Percentiles rank a stretch among this genome's conserved stretches.
Conservation (phyloP, 2,329 filamentous ascomycete genomes). For the Zymoseptoria crescenta region DNA sequence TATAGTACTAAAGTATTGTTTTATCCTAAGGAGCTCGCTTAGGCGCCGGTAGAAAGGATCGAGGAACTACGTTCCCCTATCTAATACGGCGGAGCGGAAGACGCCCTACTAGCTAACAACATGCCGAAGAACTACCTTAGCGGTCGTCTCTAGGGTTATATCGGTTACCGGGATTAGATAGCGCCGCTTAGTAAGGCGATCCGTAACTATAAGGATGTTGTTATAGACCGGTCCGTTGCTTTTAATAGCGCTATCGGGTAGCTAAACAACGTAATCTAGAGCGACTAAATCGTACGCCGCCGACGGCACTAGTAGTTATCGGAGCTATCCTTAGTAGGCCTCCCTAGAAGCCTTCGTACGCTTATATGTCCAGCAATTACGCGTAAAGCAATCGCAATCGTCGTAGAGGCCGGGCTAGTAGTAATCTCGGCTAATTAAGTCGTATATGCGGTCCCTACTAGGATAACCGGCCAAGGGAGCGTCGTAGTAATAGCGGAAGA, state of each 20-base stretch:
- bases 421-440: not conserved
- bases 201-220: not conserved
- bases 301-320: not conserved
- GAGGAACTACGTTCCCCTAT: too few species aligned
- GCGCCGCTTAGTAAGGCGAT: constrained; percentile 1
- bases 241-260: not conserved
- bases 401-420: not conserved
- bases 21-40: too few species aligned
- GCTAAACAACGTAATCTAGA: not conserved
- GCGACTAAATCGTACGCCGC: not conserved
- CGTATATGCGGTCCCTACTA: not conserved
- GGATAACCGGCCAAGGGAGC: not conserved
- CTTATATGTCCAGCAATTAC: not conserved
- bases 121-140: not conserved
- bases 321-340: not conserved
- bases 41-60: too few species aligned
- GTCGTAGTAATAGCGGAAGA: not conserved
- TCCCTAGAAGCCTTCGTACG: not conserved
- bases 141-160: not conserved
- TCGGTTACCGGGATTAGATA: not conserved
- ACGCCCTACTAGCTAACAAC: constrained; percentile 1
- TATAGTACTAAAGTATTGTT: too few species aligned
- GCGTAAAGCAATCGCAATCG: not conserved
- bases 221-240: not conserved
- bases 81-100: too few species aligned